Evolutionary conservation across 495 filamentous ascomycete genomes (phyloP).

Genomic region (Pyronema domesticum): DNA sequence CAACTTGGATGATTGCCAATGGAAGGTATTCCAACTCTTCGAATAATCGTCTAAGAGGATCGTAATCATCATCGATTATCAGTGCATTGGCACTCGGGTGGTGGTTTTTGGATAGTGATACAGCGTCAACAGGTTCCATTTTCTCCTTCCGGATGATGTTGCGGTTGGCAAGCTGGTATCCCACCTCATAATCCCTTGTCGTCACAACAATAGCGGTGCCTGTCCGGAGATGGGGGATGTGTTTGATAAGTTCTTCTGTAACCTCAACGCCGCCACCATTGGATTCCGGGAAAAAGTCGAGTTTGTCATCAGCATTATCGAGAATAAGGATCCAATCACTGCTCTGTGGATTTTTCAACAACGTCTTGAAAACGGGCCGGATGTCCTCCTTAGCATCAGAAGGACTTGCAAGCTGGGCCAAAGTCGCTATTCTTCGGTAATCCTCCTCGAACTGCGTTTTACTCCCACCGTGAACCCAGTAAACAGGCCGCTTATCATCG

Average conservation of each 20-base stretch:
- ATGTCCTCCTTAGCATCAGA: slow-evolving; percentile 7
- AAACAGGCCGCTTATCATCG: slow-evolving; percentile 12
- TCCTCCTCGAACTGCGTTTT: slow-evolving; percentile 10
- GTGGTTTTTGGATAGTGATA: not conserved
- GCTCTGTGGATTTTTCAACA: slow-evolving; percentile 8
- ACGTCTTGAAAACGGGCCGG: slow-evolving; percentile 4
- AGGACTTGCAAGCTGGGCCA: slow-evolving; percentile 5
- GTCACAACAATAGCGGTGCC: slow-evolving; percentile 25
- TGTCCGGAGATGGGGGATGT: slow-evolving; percentile 10
- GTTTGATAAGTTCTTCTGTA: slow-evolving; percentile 4
- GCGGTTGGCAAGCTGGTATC: not conserved
- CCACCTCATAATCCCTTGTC: slow-evolving; percentile 22
- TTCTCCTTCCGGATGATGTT: not conserved
- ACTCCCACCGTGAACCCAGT: slow-evolving; percentile 22
- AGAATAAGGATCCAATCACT: slow-evolving; percentile 12
- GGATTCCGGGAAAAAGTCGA: slow-evolving; percentile 5
- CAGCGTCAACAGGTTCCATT: slow-evolving; percentile 1
- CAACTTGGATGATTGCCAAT: slow-evolving; percentile 10
- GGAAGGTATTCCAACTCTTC: slow-evolving; percentile 9
- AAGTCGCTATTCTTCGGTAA: slow-evolving; percentile 6
- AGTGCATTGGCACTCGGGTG: slow-evolving; percentile 1
- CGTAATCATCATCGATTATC: slow-evolving; percentile 7
- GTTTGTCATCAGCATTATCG: slow-evolving; percentile 13
- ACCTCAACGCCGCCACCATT: not conserved
- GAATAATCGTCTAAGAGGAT: slow-evolving; percentile 4